These are phyloP conservation scores for Blastocystis sp. DNA, from an alignment of 352 stramenopile genomes.

Conservation along the genomic window DNA sequence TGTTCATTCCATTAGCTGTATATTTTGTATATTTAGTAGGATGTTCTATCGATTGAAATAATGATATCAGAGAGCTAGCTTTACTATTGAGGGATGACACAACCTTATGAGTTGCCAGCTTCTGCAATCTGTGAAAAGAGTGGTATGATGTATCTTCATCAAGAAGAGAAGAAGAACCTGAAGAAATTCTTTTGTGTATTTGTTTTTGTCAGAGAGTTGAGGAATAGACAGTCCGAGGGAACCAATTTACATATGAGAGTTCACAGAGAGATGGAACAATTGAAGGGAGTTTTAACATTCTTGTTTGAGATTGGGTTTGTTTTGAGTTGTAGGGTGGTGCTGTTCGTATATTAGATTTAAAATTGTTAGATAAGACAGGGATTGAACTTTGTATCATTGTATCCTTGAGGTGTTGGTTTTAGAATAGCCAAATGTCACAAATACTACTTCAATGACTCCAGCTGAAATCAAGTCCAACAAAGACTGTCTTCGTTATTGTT, in stretches of 20 bases:
- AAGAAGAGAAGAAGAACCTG: constrained; percentile 37
- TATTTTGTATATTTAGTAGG: no score
- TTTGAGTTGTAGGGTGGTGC: constrained; percentile 29
- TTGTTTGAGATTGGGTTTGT: background rate
- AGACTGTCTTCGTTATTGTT: background rate
- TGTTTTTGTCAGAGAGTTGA: background rate
- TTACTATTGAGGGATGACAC: background rate
- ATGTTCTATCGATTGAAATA: background rate
- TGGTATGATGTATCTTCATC: constrained; percentile 47
- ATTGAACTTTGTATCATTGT: constrained; percentile 38
- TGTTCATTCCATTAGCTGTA: no score
- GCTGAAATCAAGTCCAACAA: background rate
- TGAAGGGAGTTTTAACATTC: background rate
- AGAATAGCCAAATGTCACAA: background rate
- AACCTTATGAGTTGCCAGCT: background rate
- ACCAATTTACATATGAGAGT: constrained; percentile 14
- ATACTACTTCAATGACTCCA: background rate
- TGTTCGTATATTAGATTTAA: constrained; percentile 15
- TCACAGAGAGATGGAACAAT: background rate
- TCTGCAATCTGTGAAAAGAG: constrained; percentile 36
- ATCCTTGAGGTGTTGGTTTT: background rate
- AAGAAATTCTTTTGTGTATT: constrained; percentile 54
- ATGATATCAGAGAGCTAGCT: no score
- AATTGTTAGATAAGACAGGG: constrained; percentile 17
- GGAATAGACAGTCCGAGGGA: background rate